Conservation (phyloP, 2,329 filamentous ascomycete genomes). For the Alternaria postmessia region DNA sequence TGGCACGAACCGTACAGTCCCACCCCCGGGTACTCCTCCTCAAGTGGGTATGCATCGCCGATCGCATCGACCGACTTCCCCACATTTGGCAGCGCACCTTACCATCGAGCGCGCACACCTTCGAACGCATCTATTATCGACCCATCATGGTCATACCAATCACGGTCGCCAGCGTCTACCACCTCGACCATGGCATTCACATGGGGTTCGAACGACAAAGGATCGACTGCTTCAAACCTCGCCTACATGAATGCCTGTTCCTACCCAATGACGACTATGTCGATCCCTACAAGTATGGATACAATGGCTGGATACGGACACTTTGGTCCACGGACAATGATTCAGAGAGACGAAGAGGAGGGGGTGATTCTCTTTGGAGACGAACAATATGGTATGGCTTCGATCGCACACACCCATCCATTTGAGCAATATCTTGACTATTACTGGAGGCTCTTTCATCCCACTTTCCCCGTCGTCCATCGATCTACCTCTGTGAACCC, state of each 20-base stretch:
- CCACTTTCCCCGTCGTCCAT: slow-evolving; percentile 56
- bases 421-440: slow-evolving; percentile 54
- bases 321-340: slow-evolving; percentile 43
- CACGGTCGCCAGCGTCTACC: slow-evolving; percentile 46
- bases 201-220: slow-evolving; percentile 43
- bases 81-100: slow-evolving; percentile 41
- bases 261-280: slow-evolving; percentile 37
- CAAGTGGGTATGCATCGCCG: slow-evolving; percentile 47
- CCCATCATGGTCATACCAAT: slow-evolving; percentile 39
- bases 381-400: slow-evolving; percentile 50
- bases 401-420: slow-evolving; percentile 40
- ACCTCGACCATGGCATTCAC: slow-evolving; percentile 45
- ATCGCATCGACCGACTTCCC: slow-evolving; percentile 36
- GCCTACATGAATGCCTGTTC: slow-evolving; percentile 32
- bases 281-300: slow-evolving; percentile 28
- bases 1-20: slow-evolving; percentile 42
- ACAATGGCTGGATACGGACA: slow-evolving; percentile 36
- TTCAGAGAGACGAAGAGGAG: slow-evolving; percentile 50
- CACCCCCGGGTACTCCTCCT: slow-evolving; percentile 44
- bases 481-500: slow-evolving; percentile 49
- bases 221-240: slow-evolving; percentile 30
- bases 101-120: slow-evolving; percentile 46
- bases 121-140: slow-evolving; percentile 50
- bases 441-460: slow-evolving; percentile 58
- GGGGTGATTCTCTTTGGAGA: slow-evolving; percentile 45